Evolutionary conservation across 169 alveolate species (phyloP).

Genomic region (Eimeria tenella): DNA sequence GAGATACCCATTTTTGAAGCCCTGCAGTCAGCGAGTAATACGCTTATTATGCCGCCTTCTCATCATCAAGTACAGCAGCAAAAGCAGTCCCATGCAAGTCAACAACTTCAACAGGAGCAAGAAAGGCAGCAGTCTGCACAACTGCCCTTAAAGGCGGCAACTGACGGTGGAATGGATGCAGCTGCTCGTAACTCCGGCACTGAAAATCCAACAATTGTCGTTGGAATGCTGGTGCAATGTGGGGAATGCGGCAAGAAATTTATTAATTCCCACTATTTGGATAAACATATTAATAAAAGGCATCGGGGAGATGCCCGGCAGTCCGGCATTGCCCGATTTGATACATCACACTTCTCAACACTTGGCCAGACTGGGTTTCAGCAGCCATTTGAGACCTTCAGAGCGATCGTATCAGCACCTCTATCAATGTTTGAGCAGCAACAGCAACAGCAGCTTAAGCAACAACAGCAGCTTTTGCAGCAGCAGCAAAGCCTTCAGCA

Average conservation of each 20-base stretch:
- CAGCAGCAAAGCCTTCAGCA: conserved; percentile 66
- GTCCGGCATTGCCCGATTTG: neutral
- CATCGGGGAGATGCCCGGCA: conserved; percentile 57
- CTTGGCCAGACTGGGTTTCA: conserved; percentile 15
- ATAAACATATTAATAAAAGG: conserved; percentile 72
- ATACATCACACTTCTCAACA: conserved; percentile 15
- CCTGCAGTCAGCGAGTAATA: conserved; percentile 2
- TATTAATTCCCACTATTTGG: conserved; percentile 75
- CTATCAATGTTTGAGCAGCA: conserved; percentile 47
- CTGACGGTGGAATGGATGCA: conserved; percentile 13
- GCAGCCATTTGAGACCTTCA: conserved; percentile 4
- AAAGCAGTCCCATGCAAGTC: neutral
- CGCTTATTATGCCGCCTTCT: neutral
- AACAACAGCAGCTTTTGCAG: conserved; percentile 65
- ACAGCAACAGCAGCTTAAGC: conserved; percentile 56
- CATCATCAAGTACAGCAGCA: conserved; percentile 5
- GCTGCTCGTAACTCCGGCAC: conserved; percentile 32
- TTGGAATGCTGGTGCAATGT: conserved; percentile 79
- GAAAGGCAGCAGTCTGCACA: neutral
- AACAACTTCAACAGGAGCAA: neutral
- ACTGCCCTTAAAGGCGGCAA: neutral
- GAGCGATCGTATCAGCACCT: conserved; percentile 36
- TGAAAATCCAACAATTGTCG: conserved; percentile 73
- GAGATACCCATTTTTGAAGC: conserved; percentile 67
- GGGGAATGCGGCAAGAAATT: conserved; percentile 79